These are phyloP conservation scores for Aspergillus brunneoviolaceus DNA, from an alignment of 2,329 filamentous ascomycete species.

Conservation along the genomic window DNA sequence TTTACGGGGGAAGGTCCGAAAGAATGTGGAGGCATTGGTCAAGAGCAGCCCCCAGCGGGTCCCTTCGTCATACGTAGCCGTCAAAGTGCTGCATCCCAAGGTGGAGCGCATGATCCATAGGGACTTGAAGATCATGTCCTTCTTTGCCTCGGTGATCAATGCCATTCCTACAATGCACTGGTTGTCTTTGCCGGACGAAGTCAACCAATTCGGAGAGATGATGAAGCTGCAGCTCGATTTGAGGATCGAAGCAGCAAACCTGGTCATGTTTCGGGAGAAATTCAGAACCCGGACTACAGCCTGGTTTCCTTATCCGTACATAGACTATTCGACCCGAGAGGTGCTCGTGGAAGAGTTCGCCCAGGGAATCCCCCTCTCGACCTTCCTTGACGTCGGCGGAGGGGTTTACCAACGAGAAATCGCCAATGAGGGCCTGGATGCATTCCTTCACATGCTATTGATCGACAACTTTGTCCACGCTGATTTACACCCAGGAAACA, in stretches of 20 bases:
- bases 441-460: constrained; percentile 92
- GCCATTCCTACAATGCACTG: constrained; percentile 91
- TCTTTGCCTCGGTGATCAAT: constrained; percentile 84
- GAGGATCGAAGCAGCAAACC: constrained; percentile 88
- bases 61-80: constrained; percentile 86
- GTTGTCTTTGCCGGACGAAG: constrained; percentile 93
- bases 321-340: constrained; percentile 86
- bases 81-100: constrained; percentile 91
- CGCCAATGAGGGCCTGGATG: constrained; percentile 89
- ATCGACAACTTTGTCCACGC: constrained; percentile 98
- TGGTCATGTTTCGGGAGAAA: constrained; percentile 81
- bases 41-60: constrained; percentile 84
- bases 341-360: constrained; percentile 95
- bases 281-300: constrained; percentile 87
- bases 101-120: constrained; percentile 88
- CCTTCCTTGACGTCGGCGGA: constrained; percentile 87
- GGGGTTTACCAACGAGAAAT: constrained; percentile 93
- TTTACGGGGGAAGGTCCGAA: constrained; percentile 68
- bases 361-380: constrained; percentile 84
- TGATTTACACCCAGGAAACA: constrained; percentile 94
- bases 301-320: constrained; percentile 96
- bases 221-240: constrained; percentile 97
- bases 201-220: constrained; percentile 93
- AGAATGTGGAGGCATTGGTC: constrained; percentile 79
- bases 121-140: constrained; percentile 88